Evolutionary conservation across 225 moss, liverwort and hornwort genomes (phyloP).

Genomic region (Pseudisothecium myosuroides): DNA sequence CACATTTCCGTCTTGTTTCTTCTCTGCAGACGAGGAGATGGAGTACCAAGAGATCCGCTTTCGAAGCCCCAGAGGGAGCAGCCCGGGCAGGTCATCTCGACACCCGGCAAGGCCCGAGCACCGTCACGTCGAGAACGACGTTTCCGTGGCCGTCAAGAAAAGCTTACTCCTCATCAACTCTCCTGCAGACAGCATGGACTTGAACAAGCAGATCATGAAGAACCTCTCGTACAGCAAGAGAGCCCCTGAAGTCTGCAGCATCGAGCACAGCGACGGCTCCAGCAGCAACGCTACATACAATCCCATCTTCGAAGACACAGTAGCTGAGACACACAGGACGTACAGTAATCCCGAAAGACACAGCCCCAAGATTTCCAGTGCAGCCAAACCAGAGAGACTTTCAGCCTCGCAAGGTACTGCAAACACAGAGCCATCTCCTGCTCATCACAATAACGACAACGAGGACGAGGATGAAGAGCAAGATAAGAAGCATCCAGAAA

Average conservation of each 20-base stretch:
- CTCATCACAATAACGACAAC: neutral
- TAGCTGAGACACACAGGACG: neutral
- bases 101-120: neutral
- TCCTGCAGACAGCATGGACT: neutral
- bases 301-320: neutral
- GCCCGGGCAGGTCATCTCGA: neutral
- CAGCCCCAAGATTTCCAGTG: neutral
- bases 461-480: neutral
- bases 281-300: constrained; percentile 13
- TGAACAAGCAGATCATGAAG: constrained; percentile 36
- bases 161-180: constrained; percentile 10
- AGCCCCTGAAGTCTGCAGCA: constrained; percentile 10
- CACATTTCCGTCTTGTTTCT: neutral
- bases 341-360: neutral
- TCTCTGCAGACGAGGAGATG: neutral
- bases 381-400: neutral
- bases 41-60: neutral
- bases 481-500: neutral
- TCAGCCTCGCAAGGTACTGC: neutral
- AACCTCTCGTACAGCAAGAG: constrained; percentile 9
- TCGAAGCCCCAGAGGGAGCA: neutral
- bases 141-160: constrained; percentile 15
- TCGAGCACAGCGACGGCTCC: constrained; percentile 28
- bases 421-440: neutral
- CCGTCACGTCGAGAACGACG: constrained; percentile 1